phyloP scores from a whole-genome alignment of 2,329 filamentous ascomycete genomes.

The Colletotrichum gloeosporioides region DNA sequence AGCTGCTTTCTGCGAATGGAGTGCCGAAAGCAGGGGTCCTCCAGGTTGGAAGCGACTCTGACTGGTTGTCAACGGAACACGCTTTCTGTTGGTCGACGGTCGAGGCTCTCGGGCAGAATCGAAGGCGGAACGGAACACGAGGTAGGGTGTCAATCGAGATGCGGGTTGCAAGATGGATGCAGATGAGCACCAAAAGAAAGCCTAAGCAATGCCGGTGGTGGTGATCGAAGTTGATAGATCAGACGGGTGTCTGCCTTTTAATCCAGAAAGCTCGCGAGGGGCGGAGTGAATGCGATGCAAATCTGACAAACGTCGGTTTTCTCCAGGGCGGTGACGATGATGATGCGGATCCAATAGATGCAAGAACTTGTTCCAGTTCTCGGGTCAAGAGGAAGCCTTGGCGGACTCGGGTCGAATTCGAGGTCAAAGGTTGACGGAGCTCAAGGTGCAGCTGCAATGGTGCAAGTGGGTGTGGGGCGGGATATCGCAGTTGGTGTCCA shows the following conservation, averaged over 20 bases:
- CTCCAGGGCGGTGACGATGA: background rate
- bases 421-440: background rate
- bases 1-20: conserved; percentile 17
- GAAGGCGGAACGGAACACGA: conserved; percentile 12
- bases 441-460: background rate
- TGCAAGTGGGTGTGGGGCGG: background rate
- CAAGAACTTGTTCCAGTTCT: background rate
- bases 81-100: conserved; percentile 11
- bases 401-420: background rate
- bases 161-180: background rate
- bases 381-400: background rate
- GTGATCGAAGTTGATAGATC: background rate
- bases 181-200: background rate
- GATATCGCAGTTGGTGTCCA: background rate
- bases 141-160: conserved; percentile 8
- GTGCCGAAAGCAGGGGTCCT: conserved; percentile 18
- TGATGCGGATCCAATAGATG: conserved; percentile 1
- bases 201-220: background rate
- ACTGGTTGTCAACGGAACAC: conserved; percentile 1
- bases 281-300: background rate
- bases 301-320: background rate
- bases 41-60: background rate
- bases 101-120: conserved; percentile 18
- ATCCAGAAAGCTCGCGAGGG: background rate
- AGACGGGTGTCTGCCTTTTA: conserved; percentile 1